phyloP scores from a whole-genome alignment of 768 basidiomycete genomes.

The Lactifluus volemus region DNA sequence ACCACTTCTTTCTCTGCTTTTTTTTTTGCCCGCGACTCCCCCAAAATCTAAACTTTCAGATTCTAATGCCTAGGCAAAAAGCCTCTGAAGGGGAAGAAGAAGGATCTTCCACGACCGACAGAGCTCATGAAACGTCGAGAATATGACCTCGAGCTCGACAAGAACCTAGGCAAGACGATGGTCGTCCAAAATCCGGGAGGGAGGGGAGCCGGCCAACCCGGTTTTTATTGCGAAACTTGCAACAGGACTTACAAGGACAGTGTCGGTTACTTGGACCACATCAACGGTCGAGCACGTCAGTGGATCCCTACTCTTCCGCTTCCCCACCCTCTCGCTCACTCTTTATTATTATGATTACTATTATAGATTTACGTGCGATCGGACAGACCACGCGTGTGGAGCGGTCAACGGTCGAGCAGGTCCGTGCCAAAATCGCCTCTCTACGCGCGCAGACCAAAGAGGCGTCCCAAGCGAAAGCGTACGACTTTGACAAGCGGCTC shows the following conservation, averaged over 20 bases:
- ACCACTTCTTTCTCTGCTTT: no score
- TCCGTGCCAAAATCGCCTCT: constrained; percentile 80
- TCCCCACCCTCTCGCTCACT: no score
- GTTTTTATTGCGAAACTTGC: constrained; percentile 91
- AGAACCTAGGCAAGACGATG: constrained; percentile 92
- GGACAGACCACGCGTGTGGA: constrained; percentile 94
- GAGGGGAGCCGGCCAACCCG: constrained; percentile 82
- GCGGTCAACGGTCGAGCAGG: constrained; percentile 87
- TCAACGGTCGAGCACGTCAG: constrained; percentile 91
- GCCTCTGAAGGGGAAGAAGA: constrained; percentile 56
- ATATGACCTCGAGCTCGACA: constrained; percentile 77
- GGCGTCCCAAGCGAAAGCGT: constrained; percentile 77
- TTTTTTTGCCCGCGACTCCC: no score
- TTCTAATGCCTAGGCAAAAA: constrained; percentile 56
- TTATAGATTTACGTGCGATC: constrained; percentile 75
- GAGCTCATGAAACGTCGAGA: constrained; percentile 89
- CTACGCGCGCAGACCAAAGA: constrained; percentile 84
- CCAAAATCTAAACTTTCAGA: background rate
- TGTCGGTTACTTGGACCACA: constrained; percentile 88
- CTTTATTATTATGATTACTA: background rate
- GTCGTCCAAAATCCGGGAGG: constrained; percentile 81
- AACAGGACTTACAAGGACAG: constrained; percentile 90
- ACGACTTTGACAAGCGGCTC: constrained; percentile 87
- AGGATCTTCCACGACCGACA: constrained; percentile 88
- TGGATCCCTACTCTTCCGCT: constrained; percentile 15